Base-by-base conservation (phyloP, 108 stramenopile species). In the Skeletonema grethae region DNA sequence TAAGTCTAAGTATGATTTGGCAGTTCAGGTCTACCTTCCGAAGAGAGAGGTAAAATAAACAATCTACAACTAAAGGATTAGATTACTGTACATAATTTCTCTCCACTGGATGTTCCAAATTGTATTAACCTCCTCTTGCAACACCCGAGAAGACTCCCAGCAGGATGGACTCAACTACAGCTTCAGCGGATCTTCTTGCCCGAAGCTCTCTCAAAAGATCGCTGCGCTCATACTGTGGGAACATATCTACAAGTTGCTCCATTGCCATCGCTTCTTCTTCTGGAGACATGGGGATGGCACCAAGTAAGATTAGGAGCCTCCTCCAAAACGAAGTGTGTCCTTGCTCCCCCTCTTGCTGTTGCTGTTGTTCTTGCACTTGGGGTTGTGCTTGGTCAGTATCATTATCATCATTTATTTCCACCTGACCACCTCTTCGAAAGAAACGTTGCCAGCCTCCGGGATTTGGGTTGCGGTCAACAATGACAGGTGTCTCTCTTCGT, bases 221-320 rank as follows among this genome's bases (percentile, higher is more conserved):
- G 9, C 67, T 77, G 9, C 92, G 88, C 24, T 89, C 87, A 62
- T 90, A 90, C 43, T 80, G 79, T 63, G 91, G 87, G 72, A 92
- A 89, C 88, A 89, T 92, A 50, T 88, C 90, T 12, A 87, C 85
- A 22, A 93, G 57, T 39, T 88, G 84, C 34, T 80, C 88, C 34
- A 93, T 60, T 29, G 92, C 88, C 0, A 60, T 39, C 8, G 88
- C 86, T 72, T 93, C 89, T 64, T 93, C 89, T 73, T 93, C 89
- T 9, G 87, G 84, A 22, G 85, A 82, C 92, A 93, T 90, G 15
- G 89, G 85, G 13, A 93, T 65, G 2, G 75, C 77, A 25, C 91
- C 91, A 1, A 85, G 59, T 38, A 93, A 39, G 7, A 84, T 59
- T 25, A 93, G 62, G 13, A 90, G 25, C 18, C 89, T 83, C 20